Conservation (phyloP, 1,284 basidiomycete genomes). For the Ceratobasidium sp. region DNA sequence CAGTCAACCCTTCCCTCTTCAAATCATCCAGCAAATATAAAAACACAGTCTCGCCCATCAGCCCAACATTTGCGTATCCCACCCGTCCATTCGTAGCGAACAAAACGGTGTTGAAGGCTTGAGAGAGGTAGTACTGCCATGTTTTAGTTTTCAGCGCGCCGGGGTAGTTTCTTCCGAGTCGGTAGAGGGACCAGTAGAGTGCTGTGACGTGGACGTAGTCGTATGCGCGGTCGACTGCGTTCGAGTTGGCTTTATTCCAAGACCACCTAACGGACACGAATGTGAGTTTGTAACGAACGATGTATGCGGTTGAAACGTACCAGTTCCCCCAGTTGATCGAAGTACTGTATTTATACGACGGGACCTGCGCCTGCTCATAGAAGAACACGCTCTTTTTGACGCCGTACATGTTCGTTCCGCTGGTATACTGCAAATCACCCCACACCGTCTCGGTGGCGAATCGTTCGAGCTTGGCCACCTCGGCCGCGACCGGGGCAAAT, state of each 20-base stretch:
- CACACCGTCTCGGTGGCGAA: constrained; percentile 62
- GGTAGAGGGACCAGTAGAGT: constrained; percentile 68
- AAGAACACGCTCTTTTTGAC: constrained; percentile 51
- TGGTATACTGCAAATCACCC: constrained; percentile 64
- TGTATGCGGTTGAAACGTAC: constrained; percentile 62
- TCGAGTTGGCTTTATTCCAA: constrained; percentile 56
- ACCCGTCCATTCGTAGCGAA: constrained; percentile 62
- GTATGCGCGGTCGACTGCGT: constrained; percentile 64
- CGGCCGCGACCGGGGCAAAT: constrained; percentile 63
- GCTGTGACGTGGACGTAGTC: constrained; percentile 69
- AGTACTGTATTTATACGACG: constrained; percentile 63
- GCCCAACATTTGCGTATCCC: constrained; percentile 61
- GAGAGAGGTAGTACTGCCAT: constrained; percentile 69
- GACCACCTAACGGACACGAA: constrained; percentile 26
- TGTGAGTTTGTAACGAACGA: neutral
- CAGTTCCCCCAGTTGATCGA: constrained; percentile 65
- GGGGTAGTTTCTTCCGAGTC: constrained; percentile 68
- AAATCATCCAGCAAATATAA: constrained; percentile 63
- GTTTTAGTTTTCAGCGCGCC: constrained; percentile 59
- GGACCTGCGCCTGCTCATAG: constrained; percentile 61
- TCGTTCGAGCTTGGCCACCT: constrained; percentile 64
- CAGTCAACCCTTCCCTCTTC: constrained; percentile 63
- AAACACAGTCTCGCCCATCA: constrained; percentile 70
- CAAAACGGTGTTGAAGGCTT: constrained; percentile 63
- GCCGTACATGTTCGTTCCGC: constrained; percentile 52